Base-by-base conservation (phyloP, 2,329 filamentous ascomycete species). In the Cladophialophora immunda region DNA sequence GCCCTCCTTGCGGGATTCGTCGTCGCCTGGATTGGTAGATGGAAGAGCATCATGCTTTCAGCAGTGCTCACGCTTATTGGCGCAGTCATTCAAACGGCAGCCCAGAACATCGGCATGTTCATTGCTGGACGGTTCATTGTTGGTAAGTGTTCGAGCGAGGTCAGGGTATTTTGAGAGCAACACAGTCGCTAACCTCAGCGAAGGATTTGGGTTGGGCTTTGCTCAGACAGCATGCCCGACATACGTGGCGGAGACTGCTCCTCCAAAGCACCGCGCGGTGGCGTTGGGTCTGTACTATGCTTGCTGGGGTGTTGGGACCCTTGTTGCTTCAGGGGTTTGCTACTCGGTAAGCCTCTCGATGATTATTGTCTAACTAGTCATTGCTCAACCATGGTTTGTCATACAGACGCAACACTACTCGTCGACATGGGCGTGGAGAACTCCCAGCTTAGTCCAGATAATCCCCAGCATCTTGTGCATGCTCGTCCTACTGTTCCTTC, bases 61-160 rank as follows among this genome's bases (percentile, higher is more conserved):
- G 53, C 86, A 6, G 68, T 82, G 15, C 84, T 90, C 73, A 87
- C 86, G 73, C 73, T 83, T 3, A 52, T 90, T 29, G 89, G 88
- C 7, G 86, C 86, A 0, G 79, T 82, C 45, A 80, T 91, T 1
- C 89, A 90, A 74, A 81, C 83, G 27, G 82, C 85, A 22, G 85
- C 88, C 17, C 81, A 84, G 67, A 81, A 84, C 58, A 77, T 87
- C 19, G 78, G 80, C 13, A 86, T 89, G 86, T 87, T 83, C 73
- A 81, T 82, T 63, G 81, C 84, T 7, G 86, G 88, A 0, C 85
- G 88, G 11, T 85, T 89, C 71, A 81, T 89, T 65, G 86, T 84
- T 34, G 86, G 65, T 62, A 50, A 64, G 63, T 58, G 4, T 25
- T 25, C n/a, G 15, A 34, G 30, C 27, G 13, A 50, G 22, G 3